These are phyloP conservation scores for Skeletonema costatum DNA, from an alignment of 108 stramenopile species.

Conservation along the genomic window DNA sequence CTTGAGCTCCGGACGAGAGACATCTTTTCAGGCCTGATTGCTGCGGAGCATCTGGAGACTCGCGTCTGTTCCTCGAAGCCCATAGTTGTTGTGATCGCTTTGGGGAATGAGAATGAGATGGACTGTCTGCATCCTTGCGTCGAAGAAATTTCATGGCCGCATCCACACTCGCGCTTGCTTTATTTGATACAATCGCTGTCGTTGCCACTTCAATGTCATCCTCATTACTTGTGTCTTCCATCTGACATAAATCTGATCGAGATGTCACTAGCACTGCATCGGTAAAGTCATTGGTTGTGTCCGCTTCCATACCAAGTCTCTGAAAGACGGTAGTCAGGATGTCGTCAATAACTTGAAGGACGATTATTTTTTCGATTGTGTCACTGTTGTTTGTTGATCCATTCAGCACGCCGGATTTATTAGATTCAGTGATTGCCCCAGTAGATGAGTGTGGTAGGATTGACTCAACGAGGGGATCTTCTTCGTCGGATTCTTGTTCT, in stretches of 20 bases:
- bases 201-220: constrained; percentile 24
- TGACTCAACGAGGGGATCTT: constrained; percentile 22
- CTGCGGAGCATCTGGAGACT: neutral
- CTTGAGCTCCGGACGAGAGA: constrained; percentile 1
- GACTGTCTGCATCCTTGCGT: neutral
- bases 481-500: constrained; percentile 16
- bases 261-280: constrained; percentile 7
- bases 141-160: constrained; percentile 9
- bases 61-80: constrained; percentile 12
- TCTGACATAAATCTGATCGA: constrained; percentile 9
- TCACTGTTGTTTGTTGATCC: constrained; percentile 11
- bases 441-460: constrained; percentile 16
- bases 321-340: constrained; percentile 51
- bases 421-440: neutral
- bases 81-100: constrained; percentile 16
- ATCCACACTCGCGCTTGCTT: constrained; percentile 12
- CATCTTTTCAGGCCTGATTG: constrained; percentile 7
- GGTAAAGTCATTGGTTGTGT: constrained; percentile 17
- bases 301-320: constrained; percentile 53
- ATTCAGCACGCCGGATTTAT: neutral
- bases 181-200: constrained; percentile 30
- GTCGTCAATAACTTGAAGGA: constrained; percentile 54
- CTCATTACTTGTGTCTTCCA: constrained; percentile 1
- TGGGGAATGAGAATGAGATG: constrained; percentile 8
- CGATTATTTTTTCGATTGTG: constrained; percentile 58